Base-by-base conservation (phyloP, 208 protist species). In the Crithidia brevicula region DNA sequence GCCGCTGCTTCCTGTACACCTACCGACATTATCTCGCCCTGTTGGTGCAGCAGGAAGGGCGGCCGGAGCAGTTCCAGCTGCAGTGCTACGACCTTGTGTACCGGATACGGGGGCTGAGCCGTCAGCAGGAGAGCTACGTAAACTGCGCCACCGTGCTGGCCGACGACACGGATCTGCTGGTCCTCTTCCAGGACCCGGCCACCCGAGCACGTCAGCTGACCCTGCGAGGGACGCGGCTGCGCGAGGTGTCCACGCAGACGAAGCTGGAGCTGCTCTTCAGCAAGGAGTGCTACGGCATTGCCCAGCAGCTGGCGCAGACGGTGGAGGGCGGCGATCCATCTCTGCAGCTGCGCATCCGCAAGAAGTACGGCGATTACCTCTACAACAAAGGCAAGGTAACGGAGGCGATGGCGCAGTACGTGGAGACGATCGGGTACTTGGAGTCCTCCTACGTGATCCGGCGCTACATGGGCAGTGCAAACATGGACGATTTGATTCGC, bases 371-470 rank as follows among this genome's bases (percentile, higher is more conserved):
- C 30, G 97, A 99, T 71, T 94, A 98, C 63, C 85, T 98, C 9
- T 98, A 98, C 66, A 42, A 59, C 22, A 93, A 95, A 57, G 64
- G 67, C 27, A 76, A 86, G 31, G 89, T 79, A 45, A 81, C 87
- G 22, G 88, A 89, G 36, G 98, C 98, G 23, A 97, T 99, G 61
- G 36, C 64, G 1, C 95, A 99, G 72, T 99, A 99, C 72, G 76
- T 98, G 7, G 77, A 81, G 18, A 97, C 96, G 9, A 98, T 99
- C 63, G 96, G 97, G 22, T 62, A 74, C 18, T 74, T 99, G 10
- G 97, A 99, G 79, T 98, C 98, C 13, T 98, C 93, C 3, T 99
- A 99, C 77, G 97, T 99, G 9, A 99, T 99, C 51, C 81, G 92
- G 34, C 96, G 97, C 50, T 99, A 98, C 73, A 77, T 99, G n/a